Percentiles rank a stretch among this genome's conserved stretches.
Evolutionary conservation across 192 early-diverging fungal genomes (phyloP).

Genomic region (Coemansia sp.): DNA sequence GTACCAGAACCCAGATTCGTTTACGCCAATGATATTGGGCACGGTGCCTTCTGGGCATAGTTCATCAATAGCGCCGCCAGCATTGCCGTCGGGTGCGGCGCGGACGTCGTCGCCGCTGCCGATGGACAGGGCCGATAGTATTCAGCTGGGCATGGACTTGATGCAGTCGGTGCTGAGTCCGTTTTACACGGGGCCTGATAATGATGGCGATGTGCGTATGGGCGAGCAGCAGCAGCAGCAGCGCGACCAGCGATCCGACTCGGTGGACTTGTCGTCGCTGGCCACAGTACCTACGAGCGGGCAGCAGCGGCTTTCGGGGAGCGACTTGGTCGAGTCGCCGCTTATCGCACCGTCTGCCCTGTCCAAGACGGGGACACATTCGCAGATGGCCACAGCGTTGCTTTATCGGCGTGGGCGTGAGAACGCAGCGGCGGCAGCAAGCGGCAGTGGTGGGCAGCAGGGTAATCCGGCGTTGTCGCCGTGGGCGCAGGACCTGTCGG

Average conservation of each 20-base stretch:
- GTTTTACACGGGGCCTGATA: slow-evolving; percentile 2
- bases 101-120: not conserved
- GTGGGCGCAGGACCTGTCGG: slow-evolving; percentile 14
- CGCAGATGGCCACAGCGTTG: slow-evolving; percentile 36
- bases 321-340: slow-evolving; percentile 7
- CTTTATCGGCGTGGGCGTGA: slow-evolving; percentile 18
- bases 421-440: slow-evolving; percentile 9
- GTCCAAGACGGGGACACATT: slow-evolving; percentile 20
- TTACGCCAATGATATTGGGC: slow-evolving; percentile 8
- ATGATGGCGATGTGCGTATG: slow-evolving; percentile 22
- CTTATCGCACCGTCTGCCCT: not conserved
- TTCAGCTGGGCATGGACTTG: slow-evolving; percentile 32
- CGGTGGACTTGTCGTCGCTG: slow-evolving; percentile 32
- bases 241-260: slow-evolving; percentile 34
- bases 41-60: not conserved
- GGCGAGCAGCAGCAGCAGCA: not conserved
- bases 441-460: not conserved
- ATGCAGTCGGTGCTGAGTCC: slow-evolving; percentile 37
- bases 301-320: not conserved
- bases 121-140: not conserved
- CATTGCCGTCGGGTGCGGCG: not conserved
- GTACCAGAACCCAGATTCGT: not conserved
- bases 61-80: not conserved
- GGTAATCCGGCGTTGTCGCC: slow-evolving; percentile 1
- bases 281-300: slow-evolving; percentile 20